Evolutionary conservation across 129 eudicot species (phyloP), one percentile per base, ranked within the genome.

Genomic region (Flaveria sonorensis): DNA sequence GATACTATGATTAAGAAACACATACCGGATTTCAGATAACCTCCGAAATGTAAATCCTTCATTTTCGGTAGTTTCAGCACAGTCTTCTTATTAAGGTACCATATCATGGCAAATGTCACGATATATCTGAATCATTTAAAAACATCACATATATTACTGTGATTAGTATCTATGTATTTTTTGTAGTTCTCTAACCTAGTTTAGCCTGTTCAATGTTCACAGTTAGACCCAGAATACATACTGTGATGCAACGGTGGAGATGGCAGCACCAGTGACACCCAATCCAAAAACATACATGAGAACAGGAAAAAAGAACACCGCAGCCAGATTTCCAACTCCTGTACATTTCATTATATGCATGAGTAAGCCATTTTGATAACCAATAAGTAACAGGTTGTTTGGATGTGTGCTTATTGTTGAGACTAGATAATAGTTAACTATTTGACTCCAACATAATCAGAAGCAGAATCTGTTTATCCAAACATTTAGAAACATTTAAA

Each of bases 201-300:
- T 20, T 14, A 21, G 30, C 40, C 7, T 4, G 7, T 36, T 36
- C 40, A 6, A 36, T 36, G 40, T 36, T 65, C 12, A 8, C 6
- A 19, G 62, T 42, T 48, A 71, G 36, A 5, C 6, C 36, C 36
- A 10, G 11, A 63, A 42, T 60, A 80, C 97, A 6, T 89, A 92
- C 97, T 92, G 97, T 42, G 97, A 92, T 79, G 81, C 76, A 67
- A 92, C 78, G 40, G 91, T 85, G 52, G 95, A 84, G 69, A 86
- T 89, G 78, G 97, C 97, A 21, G 97, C 96, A 36, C 97, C 97
- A 19, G 89, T 83, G 60, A 92, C 90, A 1, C 96, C 97, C 88
- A 89, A 75, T 55, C 85, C 66, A 10, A 87, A 82, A 43, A 63
- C 83, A 73, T 89, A 89, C 83, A 92, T 92, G 68, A 89, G 81